phyloP scores from a whole-genome alignment of 805 yeast species.

The Saccharomycopsis amapae region DNA sequence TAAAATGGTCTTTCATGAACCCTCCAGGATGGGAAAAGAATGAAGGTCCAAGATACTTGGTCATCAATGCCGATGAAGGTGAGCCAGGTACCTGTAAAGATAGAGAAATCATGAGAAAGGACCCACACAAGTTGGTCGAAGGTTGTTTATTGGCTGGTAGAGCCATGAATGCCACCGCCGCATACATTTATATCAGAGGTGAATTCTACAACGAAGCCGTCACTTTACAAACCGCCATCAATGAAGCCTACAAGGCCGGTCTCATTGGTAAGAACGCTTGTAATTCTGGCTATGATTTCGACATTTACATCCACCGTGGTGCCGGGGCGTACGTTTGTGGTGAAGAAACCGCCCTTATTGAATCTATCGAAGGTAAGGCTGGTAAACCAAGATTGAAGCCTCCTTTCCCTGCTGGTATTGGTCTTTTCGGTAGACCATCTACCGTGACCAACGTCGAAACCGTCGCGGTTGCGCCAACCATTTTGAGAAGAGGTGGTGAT shows the following conservation, averaged over 20 bases:
- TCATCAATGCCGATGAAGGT: slow-evolving; percentile 90
- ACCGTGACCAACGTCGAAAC: slow-evolving; percentile 91
- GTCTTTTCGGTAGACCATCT: slow-evolving; percentile 84
- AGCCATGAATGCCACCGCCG: slow-evolving; percentile 91
- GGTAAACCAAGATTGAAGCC: slow-evolving; percentile 93
- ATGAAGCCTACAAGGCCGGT: slow-evolving; percentile 80
- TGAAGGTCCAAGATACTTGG: slow-evolving; percentile 80
- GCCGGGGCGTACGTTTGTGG: slow-evolving; percentile 94
- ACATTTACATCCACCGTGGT: slow-evolving; percentile 80
- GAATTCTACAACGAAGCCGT: slow-evolving; percentile 82
- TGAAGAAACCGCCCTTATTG: slow-evolving; percentile 86
- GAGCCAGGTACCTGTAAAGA: slow-evolving; percentile 95
- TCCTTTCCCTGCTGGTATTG: slow-evolving; percentile 93
- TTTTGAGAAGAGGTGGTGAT: slow-evolving; percentile 79
- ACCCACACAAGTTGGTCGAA: slow-evolving; percentile 85
- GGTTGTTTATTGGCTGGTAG: slow-evolving; percentile 88
- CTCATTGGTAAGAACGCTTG: slow-evolving; percentile 79
- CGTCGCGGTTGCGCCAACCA: slow-evolving; percentile 84
- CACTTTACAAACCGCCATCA: slow-evolving; percentile 69
- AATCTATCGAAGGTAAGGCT: slow-evolving; percentile 85
- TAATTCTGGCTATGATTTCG: slow-evolving; percentile 80
- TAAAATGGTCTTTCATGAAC: slow-evolving; percentile 91
- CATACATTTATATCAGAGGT: slow-evolving; percentile 82
- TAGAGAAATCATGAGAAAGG: slow-evolving; percentile 84
- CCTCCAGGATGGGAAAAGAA: slow-evolving; percentile 95